phyloP scores from a whole-genome alignment of 1,139 yeast genomes.

The Candida sanyaensis region DNA sequence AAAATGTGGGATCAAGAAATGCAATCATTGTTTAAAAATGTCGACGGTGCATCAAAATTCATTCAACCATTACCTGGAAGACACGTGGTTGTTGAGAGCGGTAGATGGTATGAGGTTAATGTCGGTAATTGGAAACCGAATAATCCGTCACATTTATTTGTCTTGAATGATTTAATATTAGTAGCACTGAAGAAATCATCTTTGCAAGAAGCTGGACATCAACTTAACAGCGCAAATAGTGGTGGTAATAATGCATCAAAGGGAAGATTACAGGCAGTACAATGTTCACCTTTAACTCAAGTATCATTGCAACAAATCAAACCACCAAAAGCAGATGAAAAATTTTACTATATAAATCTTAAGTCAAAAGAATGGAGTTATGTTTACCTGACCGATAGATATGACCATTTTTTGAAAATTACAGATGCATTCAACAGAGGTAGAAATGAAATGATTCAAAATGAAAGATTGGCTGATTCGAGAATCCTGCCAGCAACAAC shows the following conservation, averaged over 20 bases:
- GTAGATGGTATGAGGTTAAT: constrained; percentile 86
- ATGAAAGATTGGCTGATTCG: constrained; percentile 46
- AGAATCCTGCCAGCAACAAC: constrained; percentile 11
- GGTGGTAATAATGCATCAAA: constrained; percentile 15
- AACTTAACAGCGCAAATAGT: constrained; percentile 10
- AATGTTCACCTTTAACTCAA: constrained; percentile 77
- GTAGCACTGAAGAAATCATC: constrained; percentile 65
- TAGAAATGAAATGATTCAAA: constrained; percentile 56
- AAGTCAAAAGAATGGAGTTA: constrained; percentile 51
- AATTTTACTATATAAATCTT: constrained; percentile 46
- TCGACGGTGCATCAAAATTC: constrained; percentile 87
- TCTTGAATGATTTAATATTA: constrained; percentile 75
- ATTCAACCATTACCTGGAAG: constrained; percentile 79
- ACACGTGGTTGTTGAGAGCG: constrained; percentile 78
- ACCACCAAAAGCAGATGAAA: constrained; percentile 23
- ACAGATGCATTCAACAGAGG: constrained; percentile 65
- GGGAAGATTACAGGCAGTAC: constrained; percentile 63
- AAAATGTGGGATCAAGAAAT: constrained; percentile 81
- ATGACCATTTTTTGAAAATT: constrained; percentile 59
- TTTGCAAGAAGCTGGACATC: constrained; percentile 20
- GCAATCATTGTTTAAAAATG: constrained; percentile 72
- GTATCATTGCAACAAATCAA: constrained; percentile 50
- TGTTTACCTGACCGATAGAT: constrained; percentile 66
- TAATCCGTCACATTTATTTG: constrained; percentile 73
- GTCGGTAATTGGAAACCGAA: constrained; percentile 85